Evolutionary conservation across 2,329 filamentous ascomycete species (phyloP).

Genomic region (Pochonia chlamydosporia): DNA sequence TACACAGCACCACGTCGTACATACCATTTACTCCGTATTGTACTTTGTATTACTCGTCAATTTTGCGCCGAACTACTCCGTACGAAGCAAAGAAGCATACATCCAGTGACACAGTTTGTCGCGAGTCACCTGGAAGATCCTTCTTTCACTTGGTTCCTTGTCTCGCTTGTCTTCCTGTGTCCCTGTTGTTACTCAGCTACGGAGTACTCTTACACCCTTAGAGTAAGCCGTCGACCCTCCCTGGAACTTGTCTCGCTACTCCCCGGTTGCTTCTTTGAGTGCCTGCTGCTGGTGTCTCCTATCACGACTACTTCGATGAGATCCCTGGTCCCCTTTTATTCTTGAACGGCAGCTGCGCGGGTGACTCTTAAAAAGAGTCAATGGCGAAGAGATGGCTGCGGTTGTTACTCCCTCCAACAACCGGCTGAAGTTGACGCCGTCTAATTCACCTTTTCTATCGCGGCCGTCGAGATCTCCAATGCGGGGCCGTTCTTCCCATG

Average conservation of each 20-base stretch:
- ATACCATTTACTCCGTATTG: not conserved
- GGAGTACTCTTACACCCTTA: too few relatives aligned
- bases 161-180: not conserved
- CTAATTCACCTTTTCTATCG: slow-evolving; percentile 65
- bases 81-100: not conserved
- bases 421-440: slow-evolving; percentile 66
- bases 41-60: not conserved
- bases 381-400: slow-evolving; percentile 54
- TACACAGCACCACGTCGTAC: not conserved
- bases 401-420: slow-evolving; percentile 44
- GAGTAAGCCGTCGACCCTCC: too few relatives aligned
- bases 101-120: not conserved
- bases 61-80: too few relatives aligned
- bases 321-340: not conserved
- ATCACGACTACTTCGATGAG: not conserved
- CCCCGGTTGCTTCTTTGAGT: not conserved
- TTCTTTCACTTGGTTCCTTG: not conserved
- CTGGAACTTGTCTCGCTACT: not conserved
- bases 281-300: not conserved
- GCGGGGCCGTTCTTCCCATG: slow-evolving; percentile 40
- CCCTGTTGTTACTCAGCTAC: too few relatives aligned
- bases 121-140: not conserved
- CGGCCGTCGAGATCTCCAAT: slow-evolving; percentile 59
- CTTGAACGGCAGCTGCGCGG: not conserved
- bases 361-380: slow-evolving; percentile 23